These are phyloP conservation scores for Beauveria scarabaeidicola DNA, from an alignment of 2,329 filamentous ascomycete species.

Conservation along the genomic window DNA sequence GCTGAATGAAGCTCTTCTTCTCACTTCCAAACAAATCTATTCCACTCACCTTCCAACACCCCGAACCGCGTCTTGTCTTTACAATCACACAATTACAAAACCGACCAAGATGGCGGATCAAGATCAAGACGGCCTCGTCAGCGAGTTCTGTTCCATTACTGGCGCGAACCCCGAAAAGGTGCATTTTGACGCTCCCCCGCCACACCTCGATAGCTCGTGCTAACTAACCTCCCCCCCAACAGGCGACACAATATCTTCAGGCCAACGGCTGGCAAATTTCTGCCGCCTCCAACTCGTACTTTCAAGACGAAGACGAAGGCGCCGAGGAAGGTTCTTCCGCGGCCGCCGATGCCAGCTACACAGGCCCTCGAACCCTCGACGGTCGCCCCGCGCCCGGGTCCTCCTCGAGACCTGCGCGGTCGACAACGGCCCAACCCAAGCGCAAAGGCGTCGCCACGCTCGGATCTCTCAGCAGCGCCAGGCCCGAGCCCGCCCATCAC, in stretches of 20 bases:
- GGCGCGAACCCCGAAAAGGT: slow-evolving; percentile 22
- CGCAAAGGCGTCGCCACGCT: slow-evolving; percentile 54
- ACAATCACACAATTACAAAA: neutral
- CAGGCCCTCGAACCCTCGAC: slow-evolving; percentile 54
- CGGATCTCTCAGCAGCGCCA: slow-evolving; percentile 41
- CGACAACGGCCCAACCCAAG: slow-evolving; percentile 35
- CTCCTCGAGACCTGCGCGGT: slow-evolving; percentile 25
- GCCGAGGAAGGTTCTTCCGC: slow-evolving; percentile 35
- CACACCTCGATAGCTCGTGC: neutral
- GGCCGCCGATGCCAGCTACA: slow-evolving; percentile 32
- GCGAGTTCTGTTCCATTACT: slow-evolving; percentile 22
- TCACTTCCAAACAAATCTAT: neutral
- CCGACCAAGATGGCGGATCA: slow-evolving; percentile 23
- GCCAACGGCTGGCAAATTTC: slow-evolving; percentile 59
- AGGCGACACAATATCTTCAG: slow-evolving; percentile 61
- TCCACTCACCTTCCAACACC: neutral
- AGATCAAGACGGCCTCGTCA: slow-evolving; percentile 19
- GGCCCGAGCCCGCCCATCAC: slow-evolving; percentile 31
- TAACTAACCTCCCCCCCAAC: neutral
- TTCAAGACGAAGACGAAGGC: slow-evolving; percentile 45
- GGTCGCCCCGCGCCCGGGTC: slow-evolving; percentile 48
- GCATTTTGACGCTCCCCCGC: slow-evolving; percentile 19
- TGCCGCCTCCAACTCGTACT: slow-evolving; percentile 54
- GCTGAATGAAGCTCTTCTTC: neutral
- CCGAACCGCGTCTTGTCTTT: neutral